phyloP scores from a whole-genome alignment of 192 early-diverging fungal genomes.

The Mortierella alpina region DNA sequence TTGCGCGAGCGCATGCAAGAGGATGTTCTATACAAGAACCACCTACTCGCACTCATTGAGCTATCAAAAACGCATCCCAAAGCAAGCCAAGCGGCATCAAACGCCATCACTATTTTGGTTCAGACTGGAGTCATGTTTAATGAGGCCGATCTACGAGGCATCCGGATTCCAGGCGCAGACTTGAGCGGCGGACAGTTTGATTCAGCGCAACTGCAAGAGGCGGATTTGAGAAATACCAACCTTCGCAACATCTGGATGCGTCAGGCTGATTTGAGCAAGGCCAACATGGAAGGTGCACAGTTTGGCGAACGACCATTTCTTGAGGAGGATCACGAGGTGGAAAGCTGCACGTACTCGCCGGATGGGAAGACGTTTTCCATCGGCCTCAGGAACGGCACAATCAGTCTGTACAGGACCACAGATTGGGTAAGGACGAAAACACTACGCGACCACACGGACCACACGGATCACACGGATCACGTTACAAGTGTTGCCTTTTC shows the following conservation, averaged over 20 bases:
- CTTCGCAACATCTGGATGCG: not conserved
- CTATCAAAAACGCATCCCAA: not conserved
- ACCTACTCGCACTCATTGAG: not conserved
- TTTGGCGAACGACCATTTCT: constrained; percentile 2
- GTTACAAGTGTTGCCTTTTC: no score
- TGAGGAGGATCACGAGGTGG: no score
- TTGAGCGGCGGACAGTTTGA: constrained; percentile 1
- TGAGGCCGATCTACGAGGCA: constrained; percentile 1
- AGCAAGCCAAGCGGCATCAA: not conserved
- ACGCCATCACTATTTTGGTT: constrained; percentile 16
- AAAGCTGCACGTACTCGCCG: not conserved
- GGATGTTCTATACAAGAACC: not conserved
- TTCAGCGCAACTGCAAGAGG: constrained; percentile 5
- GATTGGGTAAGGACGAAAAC: not conserved
- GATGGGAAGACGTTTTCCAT: not conserved
- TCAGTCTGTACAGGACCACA: not conserved
- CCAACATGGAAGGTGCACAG: not conserved
- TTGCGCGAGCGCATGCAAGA: not conserved
- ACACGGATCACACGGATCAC: no score
- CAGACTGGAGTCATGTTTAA: constrained; percentile 2
- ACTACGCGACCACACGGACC: no score
- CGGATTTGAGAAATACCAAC: not conserved
- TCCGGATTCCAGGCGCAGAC: constrained; percentile 12
- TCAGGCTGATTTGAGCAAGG: not conserved
- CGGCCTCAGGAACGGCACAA: not conserved